Conservation (phyloP, 305 asterid genomes). For the Rubia tinctorum region DNA sequence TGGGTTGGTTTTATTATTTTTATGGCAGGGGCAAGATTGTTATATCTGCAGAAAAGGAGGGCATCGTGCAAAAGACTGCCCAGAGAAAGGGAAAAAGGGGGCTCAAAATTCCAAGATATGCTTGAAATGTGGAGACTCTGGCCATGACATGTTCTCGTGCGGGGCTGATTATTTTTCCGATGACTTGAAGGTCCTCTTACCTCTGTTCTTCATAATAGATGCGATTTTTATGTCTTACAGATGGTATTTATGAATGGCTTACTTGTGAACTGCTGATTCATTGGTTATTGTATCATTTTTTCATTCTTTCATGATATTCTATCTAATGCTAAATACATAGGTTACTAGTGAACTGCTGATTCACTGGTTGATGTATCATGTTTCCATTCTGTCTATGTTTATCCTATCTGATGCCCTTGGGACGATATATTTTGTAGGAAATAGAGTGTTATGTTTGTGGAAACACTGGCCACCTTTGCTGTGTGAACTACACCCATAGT, state of each 20-base stretch:
- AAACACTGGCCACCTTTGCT: conserved; percentile 83
- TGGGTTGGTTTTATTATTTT: not conserved
- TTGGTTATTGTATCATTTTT: conserved; percentile 6
- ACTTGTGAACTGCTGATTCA: not conserved
- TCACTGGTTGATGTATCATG: no score
- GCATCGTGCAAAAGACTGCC: conserved; percentile 94
- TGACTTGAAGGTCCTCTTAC: conserved; percentile 57
- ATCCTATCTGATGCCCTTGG: not conserved
- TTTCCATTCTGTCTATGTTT: not conserved
- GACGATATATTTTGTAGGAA: conserved; percentile 38
- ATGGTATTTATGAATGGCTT: not conserved
- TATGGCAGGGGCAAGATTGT: conserved; percentile 77
- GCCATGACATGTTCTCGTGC: conserved; percentile 87
- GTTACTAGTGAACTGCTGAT: no score
- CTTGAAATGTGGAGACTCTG: conserved; percentile 81
- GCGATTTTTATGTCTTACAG: not conserved
- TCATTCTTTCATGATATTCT: not conserved
- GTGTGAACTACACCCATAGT: conserved; percentile 47
- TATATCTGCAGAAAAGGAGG: conserved; percentile 82
- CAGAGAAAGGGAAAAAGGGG: conserved; percentile 41
- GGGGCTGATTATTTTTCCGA: conserved; percentile 53
- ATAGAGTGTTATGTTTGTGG: conserved; percentile 79
- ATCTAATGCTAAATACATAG: no score
- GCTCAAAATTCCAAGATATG: conserved; percentile 51
- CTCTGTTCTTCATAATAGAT: not conserved